Evolutionary conservation across 1,284 basidiomycete species (phyloP), one percentile per base, ranked within the genome.

Genomic region (Ceratobasidium papillatum): DNA sequence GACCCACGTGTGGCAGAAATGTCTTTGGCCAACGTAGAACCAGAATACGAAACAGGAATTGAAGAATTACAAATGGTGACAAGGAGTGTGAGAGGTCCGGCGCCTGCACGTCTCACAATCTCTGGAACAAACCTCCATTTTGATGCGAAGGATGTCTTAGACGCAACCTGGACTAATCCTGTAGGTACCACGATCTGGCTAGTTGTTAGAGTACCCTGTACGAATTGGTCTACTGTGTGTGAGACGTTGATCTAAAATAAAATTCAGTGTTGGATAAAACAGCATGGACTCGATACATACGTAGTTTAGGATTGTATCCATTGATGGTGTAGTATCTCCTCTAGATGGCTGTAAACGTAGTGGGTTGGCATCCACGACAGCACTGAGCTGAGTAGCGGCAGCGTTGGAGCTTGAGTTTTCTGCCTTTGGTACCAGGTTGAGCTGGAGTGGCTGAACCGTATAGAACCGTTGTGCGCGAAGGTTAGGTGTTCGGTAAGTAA

Each of bases 1-100:
- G 14, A 77, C 80, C 27, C 27, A 81, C 81, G 25, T 3, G 79
- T 79, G 0, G 80, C 79, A 5, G 80, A 82, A 11, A 81, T 59
- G 64, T 82, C 81, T 45, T 78, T 79, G 75, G 81, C 77, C 38
- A 75, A 75, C 19, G 78, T 78, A 14, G 78, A 78, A 69, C 78
- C 78, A n/a, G 78, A 61, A 61, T 77, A 75, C 2, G 78, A 72
- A 43, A 77, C 59, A 36, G 74, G 72, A 64, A 75, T 30, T 30
- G 77, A 77, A 47, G 75, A 75, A 36, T 75, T 74, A 73, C 77
- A 76, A 62, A 79, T 61, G 30, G 43, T 14, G 75, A 49, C 36
- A 64, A 76, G 14, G 56, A 58, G 25, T 61, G 38, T 36, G 34
- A 62, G 64, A 47, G 51, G 27, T 58, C 52, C 41, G 32, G 43